Evolutionary conservation across 2,329 filamentous ascomycete genomes (phyloP).

Genomic region (Curvularia eragrostidis): DNA sequence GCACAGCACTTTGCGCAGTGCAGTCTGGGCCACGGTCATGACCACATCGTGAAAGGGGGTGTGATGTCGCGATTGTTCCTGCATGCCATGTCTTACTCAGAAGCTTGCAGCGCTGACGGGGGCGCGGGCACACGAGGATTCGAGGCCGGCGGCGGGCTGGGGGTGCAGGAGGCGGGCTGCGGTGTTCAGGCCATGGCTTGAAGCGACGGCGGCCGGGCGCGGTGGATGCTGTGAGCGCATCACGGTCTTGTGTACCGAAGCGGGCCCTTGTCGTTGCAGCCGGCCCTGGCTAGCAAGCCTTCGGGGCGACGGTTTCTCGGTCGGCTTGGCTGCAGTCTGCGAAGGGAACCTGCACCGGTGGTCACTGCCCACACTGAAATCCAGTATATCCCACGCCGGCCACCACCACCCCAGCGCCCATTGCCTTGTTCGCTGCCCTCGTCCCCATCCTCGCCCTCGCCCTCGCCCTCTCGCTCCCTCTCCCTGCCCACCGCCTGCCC

Average conservation of each 20-base stretch:
- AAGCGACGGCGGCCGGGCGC: conserved; percentile 25
- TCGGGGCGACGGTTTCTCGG: conserved; percentile 21
- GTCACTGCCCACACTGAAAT: conserved; percentile 34
- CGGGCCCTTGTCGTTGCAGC: conserved; percentile 25
- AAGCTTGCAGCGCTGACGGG: conserved; percentile 17
- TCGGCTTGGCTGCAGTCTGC: conserved; percentile 29
- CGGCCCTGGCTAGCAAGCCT: conserved; percentile 18
- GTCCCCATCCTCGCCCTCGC: conserved; percentile 5
- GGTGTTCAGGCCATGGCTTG: conserved; percentile 5
- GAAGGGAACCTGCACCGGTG: conserved; percentile 18
- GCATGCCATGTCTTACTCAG: conserved; percentile 35
- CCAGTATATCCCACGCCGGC: conserved; percentile 31
- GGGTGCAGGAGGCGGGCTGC: conserved; percentile 12
- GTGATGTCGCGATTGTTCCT: conserved; percentile 32
- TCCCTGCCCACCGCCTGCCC: neutral
- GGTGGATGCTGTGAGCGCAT: neutral
- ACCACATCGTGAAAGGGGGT: conserved; percentile 10
- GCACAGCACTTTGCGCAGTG: conserved; percentile 20
- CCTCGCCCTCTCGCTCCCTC: conserved; percentile 19
- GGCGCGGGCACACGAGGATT: neutral
- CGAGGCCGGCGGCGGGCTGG: neutral
- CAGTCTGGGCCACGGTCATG: conserved; percentile 8
- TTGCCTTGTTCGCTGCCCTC: too few relatives aligned
- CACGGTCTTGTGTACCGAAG: conserved; percentile 31
- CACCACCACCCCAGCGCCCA: conserved; percentile 17